Conservation (phyloP, 768 basidiomycete genomes). For the Boletus rubescentipes region DNA sequence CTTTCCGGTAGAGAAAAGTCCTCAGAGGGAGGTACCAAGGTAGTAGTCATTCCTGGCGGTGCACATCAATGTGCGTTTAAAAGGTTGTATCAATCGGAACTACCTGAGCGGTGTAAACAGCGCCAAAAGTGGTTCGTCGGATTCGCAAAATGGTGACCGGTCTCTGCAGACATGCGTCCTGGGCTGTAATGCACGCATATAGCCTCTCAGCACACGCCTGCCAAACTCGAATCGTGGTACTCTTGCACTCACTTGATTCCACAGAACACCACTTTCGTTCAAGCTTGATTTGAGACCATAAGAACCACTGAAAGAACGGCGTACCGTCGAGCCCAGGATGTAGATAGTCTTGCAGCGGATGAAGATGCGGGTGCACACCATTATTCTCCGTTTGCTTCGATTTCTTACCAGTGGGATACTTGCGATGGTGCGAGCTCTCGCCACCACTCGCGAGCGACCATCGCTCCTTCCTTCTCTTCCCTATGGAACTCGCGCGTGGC, state of each 20-base stretch:
- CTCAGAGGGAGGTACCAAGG: slow-evolving; percentile 52
- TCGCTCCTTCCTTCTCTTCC: not conserved
- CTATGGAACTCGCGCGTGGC: not conserved
- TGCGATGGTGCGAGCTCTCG: not conserved
- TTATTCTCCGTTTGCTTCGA: slow-evolving; percentile 49
- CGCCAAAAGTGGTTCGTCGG: slow-evolving; percentile 83
- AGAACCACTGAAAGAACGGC: slow-evolving; percentile 8
- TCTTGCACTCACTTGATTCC: slow-evolving; percentile 70
- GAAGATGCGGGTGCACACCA: slow-evolving; percentile 52
- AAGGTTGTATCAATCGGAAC: not conserved
- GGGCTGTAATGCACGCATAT: slow-evolving; percentile 43
- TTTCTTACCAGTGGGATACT: slow-evolving; percentile 26
- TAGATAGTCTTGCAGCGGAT: slow-evolving; percentile 52
- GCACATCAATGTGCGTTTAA: not conserved
- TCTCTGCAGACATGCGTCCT: slow-evolving; percentile 62
- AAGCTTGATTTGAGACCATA: not conserved
- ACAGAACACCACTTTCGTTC: slow-evolving; percentile 67
- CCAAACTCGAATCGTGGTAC: not conserved
- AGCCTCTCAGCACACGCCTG: not conserved
- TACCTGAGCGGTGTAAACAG: slow-evolving; percentile 67
- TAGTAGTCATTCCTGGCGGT: slow-evolving; percentile 53
- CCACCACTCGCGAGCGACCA: not conserved
- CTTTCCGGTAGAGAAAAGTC: slow-evolving; percentile 57
- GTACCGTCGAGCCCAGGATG: slow-evolving; percentile 55
- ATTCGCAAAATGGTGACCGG: slow-evolving; percentile 78